A percentile compares a stretch with the other conserved stretches of the same genome.
These are phyloP conservation scores for Pythium angustatum DNA, from an alignment of 352 stramenopile species.

Conservation along the genomic window DNA sequence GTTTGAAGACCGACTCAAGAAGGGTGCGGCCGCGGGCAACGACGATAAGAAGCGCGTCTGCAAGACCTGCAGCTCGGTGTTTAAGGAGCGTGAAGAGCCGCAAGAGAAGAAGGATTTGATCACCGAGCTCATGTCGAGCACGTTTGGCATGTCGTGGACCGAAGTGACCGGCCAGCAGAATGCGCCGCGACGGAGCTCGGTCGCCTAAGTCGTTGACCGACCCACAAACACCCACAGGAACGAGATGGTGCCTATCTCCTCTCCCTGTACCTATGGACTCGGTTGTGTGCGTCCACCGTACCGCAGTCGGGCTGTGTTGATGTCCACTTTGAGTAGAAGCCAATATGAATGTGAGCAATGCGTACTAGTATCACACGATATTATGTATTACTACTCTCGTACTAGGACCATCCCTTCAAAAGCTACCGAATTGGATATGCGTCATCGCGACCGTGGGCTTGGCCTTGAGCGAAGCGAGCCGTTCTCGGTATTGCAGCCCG, in stretches of 20 bases:
- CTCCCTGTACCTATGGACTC: background rate
- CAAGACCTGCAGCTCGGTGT: conserved; percentile 73
- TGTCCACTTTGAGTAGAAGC: background rate
- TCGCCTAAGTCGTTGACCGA: conserved; percentile 6
- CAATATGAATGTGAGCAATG: background rate
- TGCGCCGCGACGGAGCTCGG: conserved; percentile 17
- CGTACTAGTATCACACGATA: too few relatives aligned
- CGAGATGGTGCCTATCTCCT: background rate
- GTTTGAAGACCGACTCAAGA: conserved; percentile 49
- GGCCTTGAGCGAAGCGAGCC: conserved; percentile 67
- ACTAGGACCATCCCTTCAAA: too few relatives aligned
- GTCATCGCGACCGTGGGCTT: conserved; percentile 78
- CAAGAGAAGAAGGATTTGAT: conserved; percentile 53
- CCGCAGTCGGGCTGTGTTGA: background rate
- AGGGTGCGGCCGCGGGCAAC: conserved; percentile 35
- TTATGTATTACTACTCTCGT: background rate
- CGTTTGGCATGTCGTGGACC: conserved; percentile 63
- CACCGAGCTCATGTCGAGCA: conserved; percentile 57
- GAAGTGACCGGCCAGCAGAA: conserved; percentile 36
- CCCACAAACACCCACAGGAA: background rate
- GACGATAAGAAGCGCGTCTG: conserved; percentile 63
- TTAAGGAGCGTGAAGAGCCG: conserved; percentile 64
- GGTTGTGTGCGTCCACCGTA: too few relatives aligned
- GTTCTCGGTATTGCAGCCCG: conserved; percentile 77
- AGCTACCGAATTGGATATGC: conserved; percentile 76